Conservation (phyloP, 257 asterid species). For the Lycium barbarum region DNA sequence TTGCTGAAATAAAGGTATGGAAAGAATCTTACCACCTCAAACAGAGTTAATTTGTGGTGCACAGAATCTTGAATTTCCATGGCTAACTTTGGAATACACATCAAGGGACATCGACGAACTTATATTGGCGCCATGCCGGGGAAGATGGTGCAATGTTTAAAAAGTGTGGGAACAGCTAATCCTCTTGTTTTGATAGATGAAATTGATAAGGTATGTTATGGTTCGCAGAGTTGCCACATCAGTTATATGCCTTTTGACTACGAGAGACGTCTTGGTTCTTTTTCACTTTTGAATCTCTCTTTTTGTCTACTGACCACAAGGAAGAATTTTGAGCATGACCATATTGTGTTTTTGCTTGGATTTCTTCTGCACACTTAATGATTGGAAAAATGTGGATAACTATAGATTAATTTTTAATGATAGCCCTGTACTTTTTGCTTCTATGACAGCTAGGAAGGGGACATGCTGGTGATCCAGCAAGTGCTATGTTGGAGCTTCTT, state of each 20-base stretch:
- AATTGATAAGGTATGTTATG: conserved; percentile 83
- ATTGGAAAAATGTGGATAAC: not conserved
- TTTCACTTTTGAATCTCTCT: not conserved
- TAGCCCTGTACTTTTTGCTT: not conserved
- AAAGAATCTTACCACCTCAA: conserved; percentile 23
- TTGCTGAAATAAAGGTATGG: conserved; percentile 95
- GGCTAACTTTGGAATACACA: conserved; percentile 37
- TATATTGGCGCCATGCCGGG: conserved; percentile 99
- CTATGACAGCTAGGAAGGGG: conserved; percentile 92
- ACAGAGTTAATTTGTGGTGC: not conserved
- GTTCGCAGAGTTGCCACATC: not conserved
- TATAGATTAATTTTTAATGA: not conserved
- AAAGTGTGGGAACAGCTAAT: conserved; percentile 94
- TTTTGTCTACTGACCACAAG: not conserved
- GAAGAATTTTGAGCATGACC: not conserved
- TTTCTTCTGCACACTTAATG: conserved; percentile 12
- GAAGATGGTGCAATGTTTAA: conserved; percentile 97
- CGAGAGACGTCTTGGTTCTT: not conserved
- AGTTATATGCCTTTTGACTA: not conserved
- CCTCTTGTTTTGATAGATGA: conserved; percentile 99
- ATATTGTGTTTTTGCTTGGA: not conserved
- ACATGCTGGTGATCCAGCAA: conserved; percentile 99
- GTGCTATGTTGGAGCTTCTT: conserved; percentile 99
- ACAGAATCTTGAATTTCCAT: conserved; percentile 15
- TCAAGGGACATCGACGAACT: conserved; percentile 98